A percentile compares a stretch with the other conserved stretches of the same genome.
Conservation (phyloP, 352 stramenopile genomes). For the Albugo candida region DNA sequence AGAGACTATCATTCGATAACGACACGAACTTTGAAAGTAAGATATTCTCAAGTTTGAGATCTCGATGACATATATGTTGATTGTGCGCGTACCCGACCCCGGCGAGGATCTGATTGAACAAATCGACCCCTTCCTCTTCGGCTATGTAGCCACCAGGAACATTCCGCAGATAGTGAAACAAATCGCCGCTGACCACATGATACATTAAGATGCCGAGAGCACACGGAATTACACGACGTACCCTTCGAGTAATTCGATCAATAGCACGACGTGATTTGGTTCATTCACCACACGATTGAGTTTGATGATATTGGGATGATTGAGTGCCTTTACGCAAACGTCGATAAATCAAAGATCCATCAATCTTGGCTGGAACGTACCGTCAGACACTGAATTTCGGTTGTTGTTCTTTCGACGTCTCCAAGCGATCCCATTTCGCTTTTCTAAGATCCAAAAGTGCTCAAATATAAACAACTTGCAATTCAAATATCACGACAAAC, state of each 20-base stretch:
- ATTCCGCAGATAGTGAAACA: constrained; percentile 71
- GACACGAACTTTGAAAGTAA: constrained; percentile 41
- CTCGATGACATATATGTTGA: constrained; percentile 77
- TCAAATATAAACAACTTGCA: not conserved
- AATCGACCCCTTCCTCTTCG: constrained; percentile 34
- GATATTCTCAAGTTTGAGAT: constrained; percentile 81
- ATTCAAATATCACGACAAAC: constrained; percentile 8
- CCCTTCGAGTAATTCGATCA: constrained; percentile 76
- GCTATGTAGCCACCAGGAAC: constrained; percentile 22
- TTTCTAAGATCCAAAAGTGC: constrained; percentile 23
- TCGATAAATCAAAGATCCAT: not conserved
- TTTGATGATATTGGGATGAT: constrained; percentile 79
- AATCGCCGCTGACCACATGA: constrained; percentile 24
- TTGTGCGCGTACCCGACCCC: constrained; percentile 76
- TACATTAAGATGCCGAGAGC: not conserved
- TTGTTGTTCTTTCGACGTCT: constrained; percentile 72
- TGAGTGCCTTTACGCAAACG: constrained; percentile 27
- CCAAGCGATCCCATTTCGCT: constrained; percentile 72
- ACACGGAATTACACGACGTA: constrained; percentile 3
- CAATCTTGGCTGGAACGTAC: constrained; percentile 6
- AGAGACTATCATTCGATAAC: not conserved
- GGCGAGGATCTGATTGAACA: constrained; percentile 61
- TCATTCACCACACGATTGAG: constrained; percentile 72
- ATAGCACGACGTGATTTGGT: constrained; percentile 66
- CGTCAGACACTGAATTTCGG: constrained; percentile 73